Base-by-base conservation (phyloP, 1,139 yeast genomes). In the Geotrichum reessii region DNA sequence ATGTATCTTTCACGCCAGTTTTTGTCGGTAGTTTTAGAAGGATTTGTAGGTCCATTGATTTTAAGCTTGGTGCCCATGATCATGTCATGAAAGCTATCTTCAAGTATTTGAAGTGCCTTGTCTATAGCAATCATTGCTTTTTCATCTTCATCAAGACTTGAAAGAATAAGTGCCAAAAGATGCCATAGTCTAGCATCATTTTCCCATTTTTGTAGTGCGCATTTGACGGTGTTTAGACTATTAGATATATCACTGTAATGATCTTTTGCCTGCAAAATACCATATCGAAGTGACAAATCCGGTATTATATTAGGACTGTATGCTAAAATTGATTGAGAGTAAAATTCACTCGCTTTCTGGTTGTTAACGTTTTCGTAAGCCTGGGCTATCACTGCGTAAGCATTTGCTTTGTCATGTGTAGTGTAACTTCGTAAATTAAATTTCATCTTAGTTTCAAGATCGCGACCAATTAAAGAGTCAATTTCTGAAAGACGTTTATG, bases 21-120 rank as follows among this genome's bases (percentile, higher is more conserved):
- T 12, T 80, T 74, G 8, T 83, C 79, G 67, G 88, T 93, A 61
- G 84, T 75, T 17, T 89, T 76, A 1, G 92, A 85, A 55, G 90
- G 73, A 64, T 87, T 91, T 0, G 96, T 85, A 70, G 87, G 76
- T 66, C 87, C 87, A 67, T 89, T 75, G 81, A 61, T 65, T 82
- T 85, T 56, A 78, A 77, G 48, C 72, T 71, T 2, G 69, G 58
- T 2, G 77, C 12, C 53, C 37, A 21, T 42, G 59, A 61, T 9
- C 17, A 55, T 19, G 12, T 19, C 21, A 7, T 49, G 28, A 40
- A 24, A 25, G 22, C 44, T 57, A 8, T 61, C 37, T 25, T 57
- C 61, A 14, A 67, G 28, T 25, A 62, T 58, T 9, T 64, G 71
- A 3, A 77, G 60, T 1, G 81, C 76, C 24, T 78, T 76, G 33